phyloP scores from a whole-genome alignment of 73 alveolate genomes.

The Uronychia binucleata region DNA sequence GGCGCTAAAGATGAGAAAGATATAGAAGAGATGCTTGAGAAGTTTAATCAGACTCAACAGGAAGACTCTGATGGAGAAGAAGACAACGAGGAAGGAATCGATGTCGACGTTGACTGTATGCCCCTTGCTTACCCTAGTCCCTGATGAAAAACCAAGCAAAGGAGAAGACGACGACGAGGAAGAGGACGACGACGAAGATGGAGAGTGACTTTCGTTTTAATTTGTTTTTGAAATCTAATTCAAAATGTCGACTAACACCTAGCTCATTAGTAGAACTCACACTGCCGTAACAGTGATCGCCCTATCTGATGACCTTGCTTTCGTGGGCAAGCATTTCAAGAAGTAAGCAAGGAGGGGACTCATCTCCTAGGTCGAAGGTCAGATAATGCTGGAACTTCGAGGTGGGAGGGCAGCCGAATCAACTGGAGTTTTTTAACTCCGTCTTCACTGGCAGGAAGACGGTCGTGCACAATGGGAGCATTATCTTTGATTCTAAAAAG shows the following conservation, averaged over 20 bases:
- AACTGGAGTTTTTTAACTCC: not conserved
- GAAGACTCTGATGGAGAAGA: conserved; percentile 46
- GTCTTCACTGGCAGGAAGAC: not conserved
- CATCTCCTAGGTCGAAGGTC: not conserved
- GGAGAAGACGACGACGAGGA: conserved; percentile 67
- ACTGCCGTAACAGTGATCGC: not conserved
- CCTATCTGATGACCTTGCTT: not conserved
- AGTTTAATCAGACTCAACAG: not conserved
- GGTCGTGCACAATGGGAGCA: not conserved
- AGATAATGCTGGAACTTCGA: not conserved
- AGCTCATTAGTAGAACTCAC: conserved; percentile 13
- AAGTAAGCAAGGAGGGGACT: not conserved
- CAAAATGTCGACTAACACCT: conserved; percentile 28
- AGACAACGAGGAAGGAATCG: conserved; percentile 80
- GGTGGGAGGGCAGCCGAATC: not conserved
- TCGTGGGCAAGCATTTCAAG: not conserved
- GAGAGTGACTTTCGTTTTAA: conserved; percentile 14
- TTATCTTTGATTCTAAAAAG: not conserved
- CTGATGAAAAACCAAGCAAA: conserved; percentile 48
- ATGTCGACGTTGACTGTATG: conserved; percentile 61
- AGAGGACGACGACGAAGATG: conserved; percentile 78
- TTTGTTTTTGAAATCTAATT: not conserved
- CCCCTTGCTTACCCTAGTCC: not conserved
- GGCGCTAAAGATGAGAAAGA: conserved; percentile 74
- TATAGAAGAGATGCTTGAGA: conserved; percentile 36